Conservation (phyloP, 331 rosid genomes). For the Quercus tomentella region DNA sequence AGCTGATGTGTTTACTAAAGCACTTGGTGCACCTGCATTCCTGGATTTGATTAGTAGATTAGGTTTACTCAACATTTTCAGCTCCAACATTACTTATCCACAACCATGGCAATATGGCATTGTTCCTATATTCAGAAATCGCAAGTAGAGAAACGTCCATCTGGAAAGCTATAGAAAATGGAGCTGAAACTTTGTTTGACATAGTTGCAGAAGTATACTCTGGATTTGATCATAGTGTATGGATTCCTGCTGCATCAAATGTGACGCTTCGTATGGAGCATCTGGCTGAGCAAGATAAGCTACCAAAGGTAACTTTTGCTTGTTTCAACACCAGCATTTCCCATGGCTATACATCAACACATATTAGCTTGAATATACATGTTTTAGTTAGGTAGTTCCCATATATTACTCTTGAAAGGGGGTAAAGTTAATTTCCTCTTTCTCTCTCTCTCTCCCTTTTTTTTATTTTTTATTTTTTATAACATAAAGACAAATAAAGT, state of each 20-base stretch:
- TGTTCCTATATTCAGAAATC: conserved; percentile 78
- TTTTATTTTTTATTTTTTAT: too few species aligned
- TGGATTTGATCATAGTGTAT: conserved; percentile 49
- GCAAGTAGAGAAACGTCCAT: conserved; percentile 62
- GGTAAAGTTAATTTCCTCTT: not conserved
- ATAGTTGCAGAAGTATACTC: conserved; percentile 69
- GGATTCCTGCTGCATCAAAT: conserved; percentile 69
- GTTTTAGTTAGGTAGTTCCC: not conserved
- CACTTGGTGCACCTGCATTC: too few species aligned
- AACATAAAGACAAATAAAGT: not conserved
- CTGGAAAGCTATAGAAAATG: conserved; percentile 73
- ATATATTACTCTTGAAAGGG: not conserved
- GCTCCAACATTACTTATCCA: too few species aligned
- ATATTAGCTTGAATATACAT: not conserved
- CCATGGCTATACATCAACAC: not conserved
- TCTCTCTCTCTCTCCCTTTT: not conserved
- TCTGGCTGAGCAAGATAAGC: conserved; percentile 58
- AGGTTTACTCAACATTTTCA: too few species aligned
- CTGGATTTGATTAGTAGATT: too few species aligned
- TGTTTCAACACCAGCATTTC: not conserved
- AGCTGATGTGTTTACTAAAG: too few species aligned
- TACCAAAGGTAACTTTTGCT: conserved; percentile 61
- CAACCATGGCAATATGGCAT: too few species aligned
- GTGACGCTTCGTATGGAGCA: conserved; percentile 84
- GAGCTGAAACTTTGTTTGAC: conserved; percentile 72